Percentiles rank a stretch among this genome's conserved stretches.
phyloP scores from a whole-genome alignment of 2,329 filamentous ascomycete genomes.

The Aspergillus fumigatiaffinis region DNA sequence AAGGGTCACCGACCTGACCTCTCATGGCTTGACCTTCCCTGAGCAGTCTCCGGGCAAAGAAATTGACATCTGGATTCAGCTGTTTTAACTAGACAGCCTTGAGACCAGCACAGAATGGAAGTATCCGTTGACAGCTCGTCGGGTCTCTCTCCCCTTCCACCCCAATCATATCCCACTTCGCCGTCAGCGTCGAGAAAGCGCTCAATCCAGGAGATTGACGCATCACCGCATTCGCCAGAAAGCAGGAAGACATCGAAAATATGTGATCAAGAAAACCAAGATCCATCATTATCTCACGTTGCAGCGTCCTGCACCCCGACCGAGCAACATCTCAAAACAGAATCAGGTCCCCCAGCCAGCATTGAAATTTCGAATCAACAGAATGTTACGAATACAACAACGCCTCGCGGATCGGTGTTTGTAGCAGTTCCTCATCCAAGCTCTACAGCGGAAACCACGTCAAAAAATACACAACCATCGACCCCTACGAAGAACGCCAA shows the following conservation, averaged over 20 bases:
- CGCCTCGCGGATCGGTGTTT: neutral
- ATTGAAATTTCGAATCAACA: neutral
- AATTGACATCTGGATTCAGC: neutral
- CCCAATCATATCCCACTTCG: conserved; percentile 12
- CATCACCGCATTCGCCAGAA: conserved; percentile 5
- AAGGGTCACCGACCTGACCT: neutral
- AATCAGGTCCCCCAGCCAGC: neutral
- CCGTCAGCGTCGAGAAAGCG: conserved; percentile 24
- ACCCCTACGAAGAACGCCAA: conserved; percentile 1
- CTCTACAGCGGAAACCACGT: neutral
- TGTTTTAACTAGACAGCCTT: neutral
- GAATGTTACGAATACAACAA: neutral
- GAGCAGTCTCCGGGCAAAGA: neutral
- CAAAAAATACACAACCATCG: neutral
- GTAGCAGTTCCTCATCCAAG: neutral
- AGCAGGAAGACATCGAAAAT: conserved; percentile 6
- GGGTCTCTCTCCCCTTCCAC: conserved; percentile 17
- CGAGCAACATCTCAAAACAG: neutral
- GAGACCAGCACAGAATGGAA: conserved; percentile 5
- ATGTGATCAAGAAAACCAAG: conserved; percentile 13
- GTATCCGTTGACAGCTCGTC: conserved; percentile 19
- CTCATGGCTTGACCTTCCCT: neutral
- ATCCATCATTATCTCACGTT: neutral
- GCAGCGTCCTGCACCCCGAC: neutral
- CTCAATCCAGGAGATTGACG: conserved; percentile 26